Conservation (phyloP, 345 rosid genomes). For the Combretum micranthum region DNA sequence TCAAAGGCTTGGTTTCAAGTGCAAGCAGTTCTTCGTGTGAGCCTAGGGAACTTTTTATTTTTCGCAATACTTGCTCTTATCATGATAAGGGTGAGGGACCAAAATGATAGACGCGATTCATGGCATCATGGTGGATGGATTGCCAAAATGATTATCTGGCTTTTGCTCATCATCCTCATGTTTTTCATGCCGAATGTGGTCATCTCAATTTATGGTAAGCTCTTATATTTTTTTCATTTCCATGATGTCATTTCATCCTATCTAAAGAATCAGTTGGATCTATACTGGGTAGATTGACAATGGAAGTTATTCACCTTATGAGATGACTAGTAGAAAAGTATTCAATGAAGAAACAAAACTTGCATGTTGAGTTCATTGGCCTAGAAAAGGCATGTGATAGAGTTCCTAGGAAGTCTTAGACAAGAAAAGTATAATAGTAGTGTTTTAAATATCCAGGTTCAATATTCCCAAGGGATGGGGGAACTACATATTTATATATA, state of each 20-base stretch:
- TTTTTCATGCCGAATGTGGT: constrained; percentile 75
- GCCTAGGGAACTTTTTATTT: constrained; percentile 85
- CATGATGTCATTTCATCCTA: not conserved
- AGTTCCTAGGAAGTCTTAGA: too few species aligned
- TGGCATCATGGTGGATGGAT: constrained; percentile 98
- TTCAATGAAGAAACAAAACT: too few species aligned
- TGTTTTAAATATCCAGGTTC: too few species aligned
- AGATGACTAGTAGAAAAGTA: too few species aligned
- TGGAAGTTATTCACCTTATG: too few species aligned
- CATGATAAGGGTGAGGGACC: constrained; percentile 94
- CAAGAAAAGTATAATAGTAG: too few species aligned
- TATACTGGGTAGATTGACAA: too few species aligned
- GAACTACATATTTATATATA: too few species aligned
- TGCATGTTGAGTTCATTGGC: too few species aligned
- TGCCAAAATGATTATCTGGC: constrained; percentile 82
- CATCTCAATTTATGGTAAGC: constrained; percentile 69
- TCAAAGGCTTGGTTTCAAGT: constrained; percentile 79
- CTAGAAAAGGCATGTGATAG: too few species aligned
- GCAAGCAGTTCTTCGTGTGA: constrained; percentile 93
- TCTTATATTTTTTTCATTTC: not conserved
- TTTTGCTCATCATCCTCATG: constrained; percentile 77
- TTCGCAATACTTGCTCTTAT: constrained; percentile 62
- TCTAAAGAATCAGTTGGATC: too few species aligned
- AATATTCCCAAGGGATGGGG: too few species aligned
- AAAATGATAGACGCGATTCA: constrained; percentile 81